Base-by-base conservation (phyloP, 495 filamentous ascomycete genomes). In the Trichoderma orchidacearum region DNA sequence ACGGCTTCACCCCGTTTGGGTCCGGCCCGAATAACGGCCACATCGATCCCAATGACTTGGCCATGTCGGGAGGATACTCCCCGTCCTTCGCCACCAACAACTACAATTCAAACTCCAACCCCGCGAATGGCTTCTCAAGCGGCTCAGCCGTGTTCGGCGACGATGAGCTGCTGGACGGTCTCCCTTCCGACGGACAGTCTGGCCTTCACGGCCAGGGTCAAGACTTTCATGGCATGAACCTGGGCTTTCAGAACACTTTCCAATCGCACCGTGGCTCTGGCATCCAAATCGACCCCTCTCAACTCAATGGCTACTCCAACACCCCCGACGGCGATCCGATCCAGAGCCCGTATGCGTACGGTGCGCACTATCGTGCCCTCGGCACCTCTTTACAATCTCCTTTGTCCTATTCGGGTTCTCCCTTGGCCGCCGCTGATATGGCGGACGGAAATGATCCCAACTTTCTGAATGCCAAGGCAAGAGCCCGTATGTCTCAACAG, bases 311-410 rank as follows among this genome's bases (percentile, higher is more conserved):
- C 30, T 95, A 82, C 67, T 95, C 90, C 28, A 85, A 85, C 61
- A 95, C 89, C 3, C 90, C 90, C 7, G 90, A 95, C 50, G 87
- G 87, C 23, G 83, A 85, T 48, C 89, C 90, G 4, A 90, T 94
- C 58, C 84, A 89, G 61, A 94, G 89, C 63, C 90, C 90, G 0
- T 96, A 90, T 60, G 77, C 85, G 5, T 32, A 35, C 51, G 78
- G 53, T 23, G 13, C 41, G 11, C 70, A 76, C 56, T 75, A 77
- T 15, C 72, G 80, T 25, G 66, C 75, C n/a, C 80, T 77, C 57
- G 69, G 67, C 54, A 73, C 66, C 58, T 74, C 76, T 11, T 63
- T 80, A 3, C 75, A 79, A 30, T 79, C 77, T 12, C 73, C 75
- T 4, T 66, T 72, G 53, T 75, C 76, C 3, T 78, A 77, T 59